Evolutionary conservation across 176 grass and related monocot species (phyloP).

Genomic region (Carex myosuroides): DNA sequence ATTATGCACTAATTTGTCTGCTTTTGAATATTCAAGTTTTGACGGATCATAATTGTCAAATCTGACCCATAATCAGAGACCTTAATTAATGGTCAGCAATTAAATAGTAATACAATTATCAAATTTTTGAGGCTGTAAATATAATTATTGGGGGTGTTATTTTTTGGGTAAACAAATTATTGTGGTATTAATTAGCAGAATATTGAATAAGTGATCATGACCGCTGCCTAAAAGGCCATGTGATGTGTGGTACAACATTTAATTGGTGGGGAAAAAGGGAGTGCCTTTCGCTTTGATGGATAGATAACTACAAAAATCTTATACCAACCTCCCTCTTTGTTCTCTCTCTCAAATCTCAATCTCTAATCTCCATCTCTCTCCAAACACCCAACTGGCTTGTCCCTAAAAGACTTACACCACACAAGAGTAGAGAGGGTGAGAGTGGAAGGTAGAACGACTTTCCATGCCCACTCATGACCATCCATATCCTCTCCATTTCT

Average conservation of each 20-base stretch:
- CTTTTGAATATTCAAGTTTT: background rate
- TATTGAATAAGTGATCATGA: background rate
- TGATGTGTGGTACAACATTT: slow-evolving; percentile 3
- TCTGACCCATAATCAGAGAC: background rate
- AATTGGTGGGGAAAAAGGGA: background rate
- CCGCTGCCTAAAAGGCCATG: background rate
- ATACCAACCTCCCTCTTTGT: slow-evolving; percentile 2
- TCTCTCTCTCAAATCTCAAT: background rate
- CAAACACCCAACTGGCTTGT: slow-evolving; percentile 35
- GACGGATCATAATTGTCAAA: background rate
- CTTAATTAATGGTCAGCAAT: background rate
- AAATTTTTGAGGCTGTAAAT: background rate
- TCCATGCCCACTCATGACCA: slow-evolving; percentile 15
- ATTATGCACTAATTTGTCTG: too few relatives aligned
- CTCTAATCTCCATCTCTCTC: slow-evolving; percentile 17
- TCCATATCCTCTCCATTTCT: background rate
- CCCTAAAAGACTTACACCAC: slow-evolving; percentile 43
- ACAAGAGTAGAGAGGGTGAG: slow-evolving; percentile 37
- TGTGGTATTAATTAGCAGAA: background rate
- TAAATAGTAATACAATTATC: background rate
- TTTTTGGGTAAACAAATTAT: background rate
- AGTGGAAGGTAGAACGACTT: slow-evolving; percentile 57
- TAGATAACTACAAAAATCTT: slow-evolving; percentile 11
- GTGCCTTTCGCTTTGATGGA: background rate
- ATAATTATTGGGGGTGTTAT: background rate